A percentile compares a stretch with the other conserved stretches of the same genome.
These are phyloP conservation scores for Neltuma alba DNA, from an alignment of 306 rosid species.

Conservation along the genomic window DNA sequence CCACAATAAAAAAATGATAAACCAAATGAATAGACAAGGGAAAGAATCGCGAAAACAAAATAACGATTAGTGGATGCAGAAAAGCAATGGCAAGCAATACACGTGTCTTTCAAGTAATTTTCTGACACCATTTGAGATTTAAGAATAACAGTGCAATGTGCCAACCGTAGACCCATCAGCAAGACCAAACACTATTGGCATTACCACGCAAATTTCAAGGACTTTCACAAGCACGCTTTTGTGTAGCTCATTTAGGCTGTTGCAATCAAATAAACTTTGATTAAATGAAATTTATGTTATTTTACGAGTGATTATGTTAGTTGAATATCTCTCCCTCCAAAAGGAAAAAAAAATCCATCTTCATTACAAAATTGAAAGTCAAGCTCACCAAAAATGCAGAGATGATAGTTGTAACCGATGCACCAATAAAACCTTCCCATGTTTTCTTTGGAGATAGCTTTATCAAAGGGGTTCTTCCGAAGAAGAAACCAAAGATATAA, in stretches of 20 bases:
- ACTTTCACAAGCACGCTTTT: slow-evolving; percentile 17
- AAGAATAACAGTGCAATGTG: background rate
- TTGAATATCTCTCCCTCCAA: background rate
- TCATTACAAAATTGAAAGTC: slow-evolving; percentile 29
- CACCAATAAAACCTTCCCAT: slow-evolving; percentile 99
- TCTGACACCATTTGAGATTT: background rate
- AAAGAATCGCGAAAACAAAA: background rate
- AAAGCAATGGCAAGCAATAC: background rate
- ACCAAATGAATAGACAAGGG: background rate
- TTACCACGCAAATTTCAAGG: slow-evolving; percentile 29
- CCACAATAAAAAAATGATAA: background rate
- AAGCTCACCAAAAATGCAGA: slow-evolving; percentile 92
- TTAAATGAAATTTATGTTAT: background rate
- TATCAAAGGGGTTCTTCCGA: slow-evolving; percentile 96
- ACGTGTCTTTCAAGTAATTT: background rate
- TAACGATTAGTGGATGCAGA: background rate
- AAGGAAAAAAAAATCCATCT: slow-evolving; percentile 3
- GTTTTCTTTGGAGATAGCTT: slow-evolving; percentile 99
- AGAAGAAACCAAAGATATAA: slow-evolving; percentile 89
- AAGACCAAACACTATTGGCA: background rate
- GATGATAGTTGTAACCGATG: slow-evolving; percentile 89
- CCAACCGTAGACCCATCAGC: background rate
- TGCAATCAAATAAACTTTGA: background rate
- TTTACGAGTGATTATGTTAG: slow-evolving; percentile 19
- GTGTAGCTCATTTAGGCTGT: slow-evolving; percentile 27